Conservation (phyloP, 768 basidiomycete genomes). For the Neoboletus brunneissimus region DNA sequence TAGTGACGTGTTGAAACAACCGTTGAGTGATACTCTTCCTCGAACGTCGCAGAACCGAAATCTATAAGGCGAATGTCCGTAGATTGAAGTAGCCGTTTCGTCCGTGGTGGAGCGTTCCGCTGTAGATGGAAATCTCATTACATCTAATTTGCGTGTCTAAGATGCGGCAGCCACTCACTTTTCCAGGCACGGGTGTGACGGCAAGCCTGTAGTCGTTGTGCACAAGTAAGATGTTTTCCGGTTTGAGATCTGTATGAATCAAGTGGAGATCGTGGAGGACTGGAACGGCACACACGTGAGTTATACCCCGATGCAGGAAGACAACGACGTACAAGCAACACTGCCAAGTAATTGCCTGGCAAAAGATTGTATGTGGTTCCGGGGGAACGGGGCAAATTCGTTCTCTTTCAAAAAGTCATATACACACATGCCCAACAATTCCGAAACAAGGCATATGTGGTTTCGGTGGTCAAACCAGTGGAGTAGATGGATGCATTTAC, state of each 20-base stretch:
- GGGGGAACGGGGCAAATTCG: slow-evolving; percentile 93
- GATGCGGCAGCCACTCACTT: slow-evolving; percentile 41
- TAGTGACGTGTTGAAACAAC: slow-evolving; percentile 99
- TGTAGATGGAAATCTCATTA: slow-evolving; percentile 29
- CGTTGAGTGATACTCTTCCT: slow-evolving; percentile 96
- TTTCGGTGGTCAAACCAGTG: slow-evolving; percentile 96
- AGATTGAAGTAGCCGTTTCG: slow-evolving; percentile 75
- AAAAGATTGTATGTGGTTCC: slow-evolving; percentile 94
- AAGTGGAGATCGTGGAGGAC: slow-evolving; percentile 89
- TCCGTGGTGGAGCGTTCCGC: slow-evolving; percentile 64
- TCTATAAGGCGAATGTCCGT: slow-evolving; percentile 96
- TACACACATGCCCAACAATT: slow-evolving; percentile 94
- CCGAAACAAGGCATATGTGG: slow-evolving; percentile 96
- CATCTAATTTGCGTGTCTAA: neutral
- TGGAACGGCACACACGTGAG: slow-evolving; percentile 32
- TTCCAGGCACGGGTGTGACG: slow-evolving; percentile 59
- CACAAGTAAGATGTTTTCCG: slow-evolving; percentile 96
- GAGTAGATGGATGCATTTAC: slow-evolving; percentile 96
- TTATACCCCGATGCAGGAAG: neutral
- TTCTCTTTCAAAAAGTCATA: slow-evolving; percentile 99
- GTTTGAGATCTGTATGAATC: slow-evolving; percentile 98
- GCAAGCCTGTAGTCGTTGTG: slow-evolving; percentile 71
- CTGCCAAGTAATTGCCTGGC: slow-evolving; percentile 88
- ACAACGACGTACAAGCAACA: slow-evolving; percentile 76
- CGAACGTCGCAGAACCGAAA: slow-evolving; percentile 97